Evolutionary conservation across 768 basidiomycete species (phyloP).

Genomic region (Leccinum subtestaceum): DNA sequence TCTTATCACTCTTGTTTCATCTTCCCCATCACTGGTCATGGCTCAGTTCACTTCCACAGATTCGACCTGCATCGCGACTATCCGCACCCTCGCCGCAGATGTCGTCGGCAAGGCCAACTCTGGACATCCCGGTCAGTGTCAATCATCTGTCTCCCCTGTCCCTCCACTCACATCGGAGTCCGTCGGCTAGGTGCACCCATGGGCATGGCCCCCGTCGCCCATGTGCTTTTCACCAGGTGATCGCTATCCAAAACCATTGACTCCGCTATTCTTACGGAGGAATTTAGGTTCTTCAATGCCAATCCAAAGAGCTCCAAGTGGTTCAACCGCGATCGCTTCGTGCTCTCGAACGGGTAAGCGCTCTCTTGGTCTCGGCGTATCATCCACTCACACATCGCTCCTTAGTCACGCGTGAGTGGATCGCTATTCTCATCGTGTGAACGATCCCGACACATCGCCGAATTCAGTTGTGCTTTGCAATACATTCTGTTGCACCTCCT

Average conservation of each 20-base stretch:
- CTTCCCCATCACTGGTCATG: conserved; percentile 31
- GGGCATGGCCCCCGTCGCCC: conserved; percentile 87
- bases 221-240: conserved; percentile 76
- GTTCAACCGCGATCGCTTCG: conserved; percentile 97
- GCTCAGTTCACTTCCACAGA: conserved; percentile 45
- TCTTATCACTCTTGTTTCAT: conserved; percentile 6
- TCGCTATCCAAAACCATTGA: not conserved
- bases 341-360: conserved; percentile 88
- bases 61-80: conserved; percentile 62
- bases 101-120: conserved; percentile 87
- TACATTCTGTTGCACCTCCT: conserved; percentile 89
- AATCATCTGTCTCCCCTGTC: not conserved
- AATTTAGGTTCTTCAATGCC: conserved; percentile 72
- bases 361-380: not conserved
- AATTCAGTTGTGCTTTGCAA: conserved; percentile 81
- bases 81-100: conserved; percentile 74
- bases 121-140: conserved; percentile 72
- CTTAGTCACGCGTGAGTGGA: conserved; percentile 67
- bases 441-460: conserved; percentile 5
- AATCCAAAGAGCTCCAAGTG: conserved; percentile 89
- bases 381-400: conserved; percentile 10
- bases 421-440: not conserved
- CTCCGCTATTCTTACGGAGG: not conserved
- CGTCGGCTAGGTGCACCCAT: conserved; percentile 73
- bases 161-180: conserved; percentile 6